Evolutionary conservation across 305 asterid species (phyloP), one percentile per base, ranked within the genome.

Genomic region (Fraxinus paxiana): DNA sequence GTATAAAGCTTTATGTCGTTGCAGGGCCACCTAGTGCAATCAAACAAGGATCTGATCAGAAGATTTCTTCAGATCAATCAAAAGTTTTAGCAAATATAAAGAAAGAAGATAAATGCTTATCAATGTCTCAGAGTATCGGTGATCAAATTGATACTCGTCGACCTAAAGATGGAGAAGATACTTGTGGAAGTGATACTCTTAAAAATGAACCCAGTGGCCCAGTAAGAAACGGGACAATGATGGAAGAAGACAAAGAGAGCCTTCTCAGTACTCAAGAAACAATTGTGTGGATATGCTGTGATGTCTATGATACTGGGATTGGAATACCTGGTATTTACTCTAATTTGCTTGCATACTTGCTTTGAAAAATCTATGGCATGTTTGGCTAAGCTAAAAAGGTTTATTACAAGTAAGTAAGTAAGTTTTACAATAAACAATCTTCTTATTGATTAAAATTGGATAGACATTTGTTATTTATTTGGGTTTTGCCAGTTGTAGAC

Each of bases 291-390:
- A 89, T 94, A 78, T 84, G 91, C 0, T 94, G 98, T 75, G 98
- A 94, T 85, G 98, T 94, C 79, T 88, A 87, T 78, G 98, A 94
- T 85, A 91, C 94, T 0, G 98, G 98, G 74, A 94, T 94, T 76
- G 98, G 98, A 84, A 94, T 94, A 85, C 98, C 98, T 67, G 98
- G 98, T 94, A 88, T 17, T 9, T 81, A 43, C 24, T 73, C 73
- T 12, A 67, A 33, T 51, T 75, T 51, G 20, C 77, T 17, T 74
- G 7, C n/a, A 28, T 34, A 18, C 35, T 4, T 67, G 37, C 37
- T 69, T 30, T 61, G 2, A 5, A 33, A 70, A 34, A 35, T 7
- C 13, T 8, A 28, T 51, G 41, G 7, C 12, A 79, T 35, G 73
- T 30, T 13, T 69, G 74, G 41, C 74, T 69, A 69, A 69, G 24